Evolutionary conservation across 768 basidiomycete species (phyloP).

Genomic region (Calocybe cyanea): DNA sequence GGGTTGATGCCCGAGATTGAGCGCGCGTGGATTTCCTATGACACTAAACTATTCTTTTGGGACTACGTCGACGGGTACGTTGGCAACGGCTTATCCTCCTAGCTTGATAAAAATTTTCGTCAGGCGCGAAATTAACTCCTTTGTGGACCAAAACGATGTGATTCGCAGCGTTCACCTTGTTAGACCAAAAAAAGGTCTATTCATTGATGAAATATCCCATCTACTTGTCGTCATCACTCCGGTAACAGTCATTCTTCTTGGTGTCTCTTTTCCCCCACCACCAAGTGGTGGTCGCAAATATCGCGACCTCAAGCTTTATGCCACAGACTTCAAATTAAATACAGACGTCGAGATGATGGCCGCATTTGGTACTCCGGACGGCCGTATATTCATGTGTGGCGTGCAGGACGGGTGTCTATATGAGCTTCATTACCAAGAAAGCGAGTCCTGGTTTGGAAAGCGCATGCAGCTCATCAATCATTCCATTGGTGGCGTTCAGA

Average conservation of each 20-base stretch:
- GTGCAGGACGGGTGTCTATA: constrained; percentile 84
- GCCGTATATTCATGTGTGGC: constrained; percentile 90
- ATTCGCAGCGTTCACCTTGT: constrained; percentile 89
- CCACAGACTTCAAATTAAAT: constrained; percentile 77
- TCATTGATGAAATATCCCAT: constrained; percentile 88
- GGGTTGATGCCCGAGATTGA: constrained; percentile 92
- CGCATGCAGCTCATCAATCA: constrained; percentile 83
- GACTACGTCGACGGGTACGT: constrained; percentile 91
- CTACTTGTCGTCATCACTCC: constrained; percentile 90
- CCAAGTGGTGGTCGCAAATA: constrained; percentile 39
- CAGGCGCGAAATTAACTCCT: constrained; percentile 90
- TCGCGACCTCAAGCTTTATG: constrained; percentile 84
- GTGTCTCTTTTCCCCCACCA: constrained; percentile 57
- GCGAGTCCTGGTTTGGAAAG: constrained; percentile 91
- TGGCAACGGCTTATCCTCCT: neutral
- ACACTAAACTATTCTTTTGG: constrained; percentile 94
- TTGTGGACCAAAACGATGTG: constrained; percentile 84
- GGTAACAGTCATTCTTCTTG: constrained; percentile 78
- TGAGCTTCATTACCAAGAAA: constrained; percentile 88
- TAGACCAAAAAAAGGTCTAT: constrained; percentile 78
- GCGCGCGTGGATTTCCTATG: constrained; percentile 92
- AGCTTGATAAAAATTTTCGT: constrained; percentile 1
- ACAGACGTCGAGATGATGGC: constrained; percentile 85
- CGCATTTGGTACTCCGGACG: constrained; percentile 73
- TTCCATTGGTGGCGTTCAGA: constrained; percentile 74